Evolutionary conservation across 371 early-diverging fungal species (phyloP).

Genomic region (Mortierella sp.): DNA sequence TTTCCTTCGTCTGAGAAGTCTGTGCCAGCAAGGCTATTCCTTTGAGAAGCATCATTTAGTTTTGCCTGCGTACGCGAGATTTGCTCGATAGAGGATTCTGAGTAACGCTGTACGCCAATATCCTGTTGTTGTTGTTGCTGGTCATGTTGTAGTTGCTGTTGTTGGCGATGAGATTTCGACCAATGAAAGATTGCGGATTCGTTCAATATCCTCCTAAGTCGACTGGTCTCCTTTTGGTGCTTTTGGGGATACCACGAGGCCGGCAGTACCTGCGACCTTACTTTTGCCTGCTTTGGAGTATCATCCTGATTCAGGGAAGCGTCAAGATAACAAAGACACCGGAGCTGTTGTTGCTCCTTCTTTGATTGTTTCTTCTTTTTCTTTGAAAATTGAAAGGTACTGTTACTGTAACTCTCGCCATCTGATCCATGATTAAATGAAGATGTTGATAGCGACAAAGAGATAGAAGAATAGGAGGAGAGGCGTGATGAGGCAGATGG

Average conservation of each 20-base stretch:
- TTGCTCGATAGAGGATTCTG: background rate
- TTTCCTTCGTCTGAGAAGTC: slow-evolving; percentile 53
- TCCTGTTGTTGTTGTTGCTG: slow-evolving; percentile 4
- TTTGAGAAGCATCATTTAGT: slow-evolving; percentile 10
- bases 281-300: slow-evolving; percentile 3
- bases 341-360: slow-evolving; percentile 21
- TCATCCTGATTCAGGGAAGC: slow-evolving; percentile 20
- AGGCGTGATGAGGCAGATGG: slow-evolving; percentile 36
- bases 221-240: slow-evolving; percentile 30
- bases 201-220: slow-evolving; percentile 48
- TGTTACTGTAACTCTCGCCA: slow-evolving; percentile 16
- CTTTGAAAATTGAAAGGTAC: slow-evolving; percentile 6
- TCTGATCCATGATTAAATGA: slow-evolving; percentile 34
- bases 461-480: slow-evolving; percentile 34
- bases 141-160: slow-evolving; percentile 5
- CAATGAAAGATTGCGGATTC: slow-evolving; percentile 45
- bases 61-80: background rate
- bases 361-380: slow-evolving; percentile 21
- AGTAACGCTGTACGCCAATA: background rate
- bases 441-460: slow-evolving; percentile 23
- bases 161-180: slow-evolving; percentile 15
- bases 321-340: slow-evolving; percentile 45
- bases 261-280: slow-evolving; percentile 9
- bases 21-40: slow-evolving; percentile 33
- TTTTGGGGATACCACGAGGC: slow-evolving; percentile 39